Conservation (phyloP, 106 monocot species). For the Iris macrosiphon region DNA sequence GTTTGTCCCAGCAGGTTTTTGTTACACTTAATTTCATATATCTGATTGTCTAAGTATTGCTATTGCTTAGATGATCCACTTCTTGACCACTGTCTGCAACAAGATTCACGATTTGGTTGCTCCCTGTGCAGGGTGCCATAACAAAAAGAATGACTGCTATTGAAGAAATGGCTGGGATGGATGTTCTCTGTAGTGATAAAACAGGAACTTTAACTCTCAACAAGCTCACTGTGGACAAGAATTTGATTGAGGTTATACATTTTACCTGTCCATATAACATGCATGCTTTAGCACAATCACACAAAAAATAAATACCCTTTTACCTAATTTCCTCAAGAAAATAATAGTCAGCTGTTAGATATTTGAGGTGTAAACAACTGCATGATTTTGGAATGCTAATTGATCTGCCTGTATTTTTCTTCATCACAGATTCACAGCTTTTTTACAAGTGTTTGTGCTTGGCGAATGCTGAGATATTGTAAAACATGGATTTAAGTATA, state of each 20-base stretch:
- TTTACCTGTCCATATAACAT: no score
- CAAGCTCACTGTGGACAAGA: constrained; percentile 45
- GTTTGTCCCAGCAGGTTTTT: constrained; percentile 43
- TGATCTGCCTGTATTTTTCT: no score
- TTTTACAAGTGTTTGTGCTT: no score
- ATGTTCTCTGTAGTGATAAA: constrained; percentile 55
- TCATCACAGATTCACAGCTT: no score
- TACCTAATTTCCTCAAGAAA: not conserved
- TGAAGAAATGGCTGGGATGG: constrained; percentile 59
- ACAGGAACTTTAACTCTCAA: constrained; percentile 57
- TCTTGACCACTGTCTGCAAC: not conserved
- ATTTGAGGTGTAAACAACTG: not conserved
- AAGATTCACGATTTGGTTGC: not conserved
- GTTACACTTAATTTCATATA: not conserved
- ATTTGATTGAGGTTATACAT: constrained; percentile 32
- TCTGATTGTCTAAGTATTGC: no score
- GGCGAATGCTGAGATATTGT: no score
- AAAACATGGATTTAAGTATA: no score
- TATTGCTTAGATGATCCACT: no score
- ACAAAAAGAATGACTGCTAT: constrained; percentile 62
- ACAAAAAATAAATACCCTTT: no score
- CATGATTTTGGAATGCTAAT: not conserved
- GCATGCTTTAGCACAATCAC: no score
- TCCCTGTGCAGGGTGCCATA: constrained; percentile 40
- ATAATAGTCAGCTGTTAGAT: not conserved